phyloP scores from a whole-genome alignment of 1,139 yeast genomes.

The Eremothecium gossypii region DNA sequence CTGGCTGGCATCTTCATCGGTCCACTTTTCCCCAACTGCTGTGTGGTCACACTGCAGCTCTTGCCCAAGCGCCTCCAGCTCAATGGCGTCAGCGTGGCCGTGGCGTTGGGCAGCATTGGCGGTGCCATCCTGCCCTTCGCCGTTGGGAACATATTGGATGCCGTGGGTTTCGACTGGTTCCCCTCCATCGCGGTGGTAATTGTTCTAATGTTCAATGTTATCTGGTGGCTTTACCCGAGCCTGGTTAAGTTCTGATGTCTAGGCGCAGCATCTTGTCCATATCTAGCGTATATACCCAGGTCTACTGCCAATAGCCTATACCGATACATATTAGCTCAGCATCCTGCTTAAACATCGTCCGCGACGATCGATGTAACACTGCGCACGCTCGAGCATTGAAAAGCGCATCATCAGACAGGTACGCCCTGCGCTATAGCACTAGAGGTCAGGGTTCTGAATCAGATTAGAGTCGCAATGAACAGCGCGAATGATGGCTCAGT shows the following conservation, averaged over 20 bases:
- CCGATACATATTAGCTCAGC: too few relatives aligned
- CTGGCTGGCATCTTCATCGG: conserved; percentile 63
- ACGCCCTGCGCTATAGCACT: too few relatives aligned
- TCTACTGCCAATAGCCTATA: too few relatives aligned
- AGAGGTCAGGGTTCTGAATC: not conserved
- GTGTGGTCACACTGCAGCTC: conserved; percentile 52
- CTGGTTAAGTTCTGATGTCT: conserved; percentile 12
- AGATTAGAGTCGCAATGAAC: not conserved
- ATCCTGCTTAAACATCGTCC: too few relatives aligned
- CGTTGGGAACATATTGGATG: conserved; percentile 40
- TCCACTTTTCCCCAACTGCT: conserved; percentile 72
- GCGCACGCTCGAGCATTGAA: too few relatives aligned
- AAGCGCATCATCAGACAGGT: too few relatives aligned
- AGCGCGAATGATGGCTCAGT: conserved; percentile 15
- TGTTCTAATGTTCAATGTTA: conserved; percentile 23
- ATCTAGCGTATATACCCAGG: too few relatives aligned
- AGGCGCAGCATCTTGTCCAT: conserved; percentile 8
- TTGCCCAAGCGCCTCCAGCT: conserved; percentile 57
- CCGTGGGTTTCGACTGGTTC: conserved; percentile 24
- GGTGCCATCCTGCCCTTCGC: conserved; percentile 63
- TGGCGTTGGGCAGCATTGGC: conserved; percentile 76
- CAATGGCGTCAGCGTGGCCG: conserved; percentile 63
- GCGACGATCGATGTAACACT: too few relatives aligned
- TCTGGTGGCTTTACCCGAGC: conserved; percentile 30
- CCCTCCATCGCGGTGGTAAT: conserved; percentile 25